phyloP scores from a whole-genome alignment of 768 basidiomycete species.

The Pleurotus djamor region DNA sequence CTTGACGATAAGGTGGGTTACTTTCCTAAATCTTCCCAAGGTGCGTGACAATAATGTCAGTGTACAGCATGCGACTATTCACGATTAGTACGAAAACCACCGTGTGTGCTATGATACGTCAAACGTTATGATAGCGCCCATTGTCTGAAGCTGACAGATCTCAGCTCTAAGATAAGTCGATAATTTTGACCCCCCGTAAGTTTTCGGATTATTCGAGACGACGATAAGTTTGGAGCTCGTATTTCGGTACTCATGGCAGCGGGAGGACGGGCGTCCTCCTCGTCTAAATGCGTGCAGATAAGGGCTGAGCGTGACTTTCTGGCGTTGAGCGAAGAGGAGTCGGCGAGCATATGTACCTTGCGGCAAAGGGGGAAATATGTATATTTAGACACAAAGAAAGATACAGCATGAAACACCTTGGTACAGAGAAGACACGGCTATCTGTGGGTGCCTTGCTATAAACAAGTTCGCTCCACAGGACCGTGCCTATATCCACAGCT shows the following conservation, averaged over 20 bases:
- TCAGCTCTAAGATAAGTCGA: not conserved
- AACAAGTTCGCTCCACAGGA: not conserved
- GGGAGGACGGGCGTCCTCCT: too few relatives aligned
- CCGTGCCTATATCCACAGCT: not conserved
- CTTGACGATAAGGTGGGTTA: constrained; percentile 1
- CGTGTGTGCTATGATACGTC: not conserved
- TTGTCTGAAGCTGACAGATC: not conserved
- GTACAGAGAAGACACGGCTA: not conserved
- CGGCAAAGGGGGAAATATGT: not conserved
- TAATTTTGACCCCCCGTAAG: not conserved
- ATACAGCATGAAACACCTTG: not conserved
- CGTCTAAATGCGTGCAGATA: not conserved
- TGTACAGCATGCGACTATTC: not conserved
- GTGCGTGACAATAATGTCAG: not conserved
- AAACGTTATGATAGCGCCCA: not conserved
- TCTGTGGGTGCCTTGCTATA: not conserved
- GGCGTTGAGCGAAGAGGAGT: not conserved
- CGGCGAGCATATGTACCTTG: not conserved
- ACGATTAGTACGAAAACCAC: not conserved
- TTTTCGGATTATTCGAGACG: not conserved
- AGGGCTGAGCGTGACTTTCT: not conserved
- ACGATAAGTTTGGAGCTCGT: too few relatives aligned
- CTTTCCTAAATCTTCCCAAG: not conserved
- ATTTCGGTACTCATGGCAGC: too few relatives aligned
- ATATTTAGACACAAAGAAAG: too few relatives aligned